Percentiles rank a stretch among this genome's conserved stretches.
Evolutionary conservation across 495 filamentous ascomycete genomes (phyloP).

Genomic region (Trichoderma parareesei): DNA sequence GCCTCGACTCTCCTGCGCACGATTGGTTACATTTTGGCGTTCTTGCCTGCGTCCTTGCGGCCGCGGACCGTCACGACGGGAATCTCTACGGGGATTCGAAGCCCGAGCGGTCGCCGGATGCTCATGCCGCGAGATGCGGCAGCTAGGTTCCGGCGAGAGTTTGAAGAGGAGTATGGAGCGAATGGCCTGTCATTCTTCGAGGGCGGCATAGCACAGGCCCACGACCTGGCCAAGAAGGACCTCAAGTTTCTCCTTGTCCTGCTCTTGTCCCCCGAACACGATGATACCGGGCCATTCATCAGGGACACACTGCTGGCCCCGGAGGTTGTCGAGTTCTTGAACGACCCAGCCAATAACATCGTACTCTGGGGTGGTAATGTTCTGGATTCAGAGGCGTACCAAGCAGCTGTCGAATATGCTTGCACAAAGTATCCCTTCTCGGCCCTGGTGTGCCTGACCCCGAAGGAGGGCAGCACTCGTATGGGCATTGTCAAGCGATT

Average conservation of each 20-base stretch:
- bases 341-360: constrained; percentile 62
- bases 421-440: constrained; percentile 89
- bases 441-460: constrained; percentile 74
- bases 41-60: constrained; percentile 33
- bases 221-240: constrained; percentile 84
- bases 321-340: constrained; percentile 65
- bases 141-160: constrained; percentile 78
- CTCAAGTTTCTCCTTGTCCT: constrained; percentile 82
- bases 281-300: constrained; percentile 80
- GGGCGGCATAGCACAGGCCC: constrained; percentile 78
- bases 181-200: constrained; percentile 67
- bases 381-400: constrained; percentile 85
- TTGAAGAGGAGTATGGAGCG: constrained; percentile 83
- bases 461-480: constrained; percentile 64
- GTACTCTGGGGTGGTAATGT: constrained; percentile 89
- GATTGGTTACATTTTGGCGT: constrained; percentile 66
- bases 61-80: constrained; percentile 56
- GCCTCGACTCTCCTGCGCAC: constrained; percentile 59
- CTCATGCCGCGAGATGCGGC: constrained; percentile 81
- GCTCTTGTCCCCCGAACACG: constrained; percentile 83
- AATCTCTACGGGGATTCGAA: constrained; percentile 49
- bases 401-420: constrained; percentile 72
- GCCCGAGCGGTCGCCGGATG: constrained; percentile 59
- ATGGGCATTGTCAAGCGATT: constrained; percentile 82
- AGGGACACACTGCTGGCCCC: constrained; percentile 69